phyloP scores from a whole-genome alignment of 2,329 filamentous ascomycete species.

The Penicillium brasilianum region DNA sequence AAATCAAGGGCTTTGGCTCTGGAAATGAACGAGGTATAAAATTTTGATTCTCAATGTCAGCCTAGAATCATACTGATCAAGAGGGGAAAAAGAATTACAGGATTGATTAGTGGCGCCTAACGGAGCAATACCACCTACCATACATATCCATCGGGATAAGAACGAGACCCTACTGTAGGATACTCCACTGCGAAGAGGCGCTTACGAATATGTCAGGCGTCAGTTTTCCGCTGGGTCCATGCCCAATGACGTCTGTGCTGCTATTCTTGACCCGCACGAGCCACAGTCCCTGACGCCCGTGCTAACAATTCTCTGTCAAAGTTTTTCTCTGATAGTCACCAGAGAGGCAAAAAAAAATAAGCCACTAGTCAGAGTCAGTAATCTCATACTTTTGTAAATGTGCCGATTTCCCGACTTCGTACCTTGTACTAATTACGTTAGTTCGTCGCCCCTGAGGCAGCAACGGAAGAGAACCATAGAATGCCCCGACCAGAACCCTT shows the following conservation, averaged over 20 bases:
- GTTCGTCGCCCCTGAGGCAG: constrained; percentile 32
- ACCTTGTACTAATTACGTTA: neutral
- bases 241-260: constrained; percentile 35
- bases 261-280: constrained; percentile 31
- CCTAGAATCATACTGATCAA: too few relatives aligned
- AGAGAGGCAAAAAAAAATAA: neutral
- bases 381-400: neutral
- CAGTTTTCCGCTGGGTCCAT: constrained; percentile 14
- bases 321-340: neutral
- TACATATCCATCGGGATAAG: too few relatives aligned
- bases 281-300: constrained; percentile 25
- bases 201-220: constrained; percentile 11
- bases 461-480: constrained; percentile 13
- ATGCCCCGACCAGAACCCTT: neutral
- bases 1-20: too few relatives aligned
- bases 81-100: too few relatives aligned
- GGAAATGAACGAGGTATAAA: too few relatives aligned
- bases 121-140: too few relatives aligned
- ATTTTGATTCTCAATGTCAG: too few relatives aligned
- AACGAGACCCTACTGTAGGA: too few relatives aligned
- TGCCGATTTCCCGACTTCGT: constrained; percentile 3
- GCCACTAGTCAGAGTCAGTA: neutral
- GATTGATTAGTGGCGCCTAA: too few relatives aligned
- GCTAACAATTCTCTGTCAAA: constrained; percentile 9
- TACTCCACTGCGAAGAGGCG: too few relatives aligned